phyloP scores from a whole-genome alignment of 2,329 filamentous ascomycete genomes.

The Xylaria sp. region DNA sequence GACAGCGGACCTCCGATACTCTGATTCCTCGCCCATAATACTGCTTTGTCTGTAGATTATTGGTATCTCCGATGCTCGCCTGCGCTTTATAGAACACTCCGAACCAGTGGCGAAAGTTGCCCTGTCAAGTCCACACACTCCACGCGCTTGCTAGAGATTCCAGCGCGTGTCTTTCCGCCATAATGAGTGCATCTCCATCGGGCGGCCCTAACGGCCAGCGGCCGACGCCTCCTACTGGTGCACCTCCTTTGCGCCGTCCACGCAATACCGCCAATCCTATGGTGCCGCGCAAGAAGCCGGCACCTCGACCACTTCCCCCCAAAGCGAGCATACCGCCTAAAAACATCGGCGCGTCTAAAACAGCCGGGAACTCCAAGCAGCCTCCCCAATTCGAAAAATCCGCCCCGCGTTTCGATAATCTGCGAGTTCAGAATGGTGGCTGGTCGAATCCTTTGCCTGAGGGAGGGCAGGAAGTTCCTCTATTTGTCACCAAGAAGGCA shows the following conservation, averaged over 20 bases:
- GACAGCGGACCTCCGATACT: background rate
- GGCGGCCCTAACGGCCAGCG: constrained; percentile 58
- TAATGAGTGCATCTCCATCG: constrained; percentile 56
- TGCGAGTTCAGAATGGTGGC: constrained; percentile 61
- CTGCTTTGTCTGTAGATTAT: background rate
- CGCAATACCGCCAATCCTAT: constrained; percentile 68
- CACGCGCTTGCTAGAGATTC: constrained; percentile 12
- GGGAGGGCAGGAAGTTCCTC: constrained; percentile 64
- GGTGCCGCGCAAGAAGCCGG: constrained; percentile 67
- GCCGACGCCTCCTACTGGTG: constrained; percentile 59
- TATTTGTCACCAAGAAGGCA: constrained; percentile 85
- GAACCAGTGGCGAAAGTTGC: constrained; percentile 22
- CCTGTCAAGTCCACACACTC: constrained; percentile 8
- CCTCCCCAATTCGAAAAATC: constrained; percentile 38
- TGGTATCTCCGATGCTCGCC: constrained; percentile 28
- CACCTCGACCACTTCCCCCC: constrained; percentile 50
- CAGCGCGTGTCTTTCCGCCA: constrained; percentile 15
- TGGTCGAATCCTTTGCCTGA: constrained; percentile 65
- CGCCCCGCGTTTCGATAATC: constrained; percentile 53
- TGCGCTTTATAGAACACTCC: constrained; percentile 20
- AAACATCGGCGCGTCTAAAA: constrained; percentile 39
- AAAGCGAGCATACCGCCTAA: constrained; percentile 46
- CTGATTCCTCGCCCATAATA: background rate
- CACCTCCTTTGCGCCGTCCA: constrained; percentile 53
- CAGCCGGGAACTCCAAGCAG: constrained; percentile 38